Base-by-base conservation (phyloP, 495 filamentous ascomycete species). In the Darksidea phi region DNA sequence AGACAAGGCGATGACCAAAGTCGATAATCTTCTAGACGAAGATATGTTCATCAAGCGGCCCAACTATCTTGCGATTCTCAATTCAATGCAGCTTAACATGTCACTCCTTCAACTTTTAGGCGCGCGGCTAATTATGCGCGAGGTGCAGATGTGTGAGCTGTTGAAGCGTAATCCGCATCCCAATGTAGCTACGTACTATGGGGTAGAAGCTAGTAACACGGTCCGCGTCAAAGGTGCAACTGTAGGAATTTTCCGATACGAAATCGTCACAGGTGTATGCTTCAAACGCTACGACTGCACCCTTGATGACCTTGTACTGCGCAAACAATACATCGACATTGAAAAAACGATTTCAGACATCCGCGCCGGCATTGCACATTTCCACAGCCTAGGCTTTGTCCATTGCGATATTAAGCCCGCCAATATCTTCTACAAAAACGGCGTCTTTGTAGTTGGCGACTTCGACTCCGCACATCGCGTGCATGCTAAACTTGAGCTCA, bases 381-480 rank as follows among this genome's bases (percentile, higher is more conserved):
- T 47, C 20, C 36, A 45, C 18, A 11, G 20, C 6, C 18, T 56
- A 11, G 53, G 53, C 36, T 47, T 45, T 23, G 20, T 43, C 20
- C 53, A 56, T 25, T 56, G 36, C 38, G 53, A 56, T 32, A 43
- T 56, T 38, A 56, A 56, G 37, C 53, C 53, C 5, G 38, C 13
- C 7, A 56, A 56, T 38, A 43, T 56, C 15, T 46, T 56, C 32
- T 11, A 37, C 21, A 24, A 13, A 23, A 11, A 36, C 50, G 24
- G 50, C 5, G 5, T 5, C 18, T 54, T 37, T 54, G 50, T 54
- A 5, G 38, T 54, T 20, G 50, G 50, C 6, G 50, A 54, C 34
- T 54, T 54, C 20, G 50, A 54, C 36, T 8, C 8, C 36, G 15
- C 15, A 15, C 36, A 38, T 15, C 36, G 36, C 36, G 15, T 8